Conservation (phyloP, 768 basidiomycete species). For the Pleurotus eryngii region DNA sequence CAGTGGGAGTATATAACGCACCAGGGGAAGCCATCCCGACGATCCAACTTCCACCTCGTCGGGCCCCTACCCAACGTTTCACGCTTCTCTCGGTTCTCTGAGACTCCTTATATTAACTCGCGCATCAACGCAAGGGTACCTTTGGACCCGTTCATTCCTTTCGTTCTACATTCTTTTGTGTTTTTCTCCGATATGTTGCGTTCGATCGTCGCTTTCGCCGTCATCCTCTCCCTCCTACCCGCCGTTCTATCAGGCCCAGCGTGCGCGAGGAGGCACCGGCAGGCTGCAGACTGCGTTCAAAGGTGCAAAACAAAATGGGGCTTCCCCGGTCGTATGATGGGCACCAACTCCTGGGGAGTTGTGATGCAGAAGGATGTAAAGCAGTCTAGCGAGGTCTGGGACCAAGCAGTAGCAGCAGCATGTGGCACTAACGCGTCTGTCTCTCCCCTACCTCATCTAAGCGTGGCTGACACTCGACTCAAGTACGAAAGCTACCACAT, state of each 20-base stretch:
- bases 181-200: conserved; percentile 17
- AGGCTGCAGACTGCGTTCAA: conserved; percentile 32
- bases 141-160: conserved; percentile 22
- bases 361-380: conserved; percentile 36
- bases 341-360: conserved; percentile 53
- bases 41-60: background rate
- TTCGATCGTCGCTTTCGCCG: conserved; percentile 28
- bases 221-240: conserved; percentile 33
- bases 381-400: conserved; percentile 25
- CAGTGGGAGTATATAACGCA: conserved; percentile 1
- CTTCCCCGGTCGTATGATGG: conserved; percentile 46
- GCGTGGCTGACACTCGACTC: background rate
- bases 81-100: conserved; percentile 9
- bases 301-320: conserved; percentile 43
- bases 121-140: conserved; percentile 11
- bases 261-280: conserved; percentile 35
- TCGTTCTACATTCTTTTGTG: conserved; percentile 14
- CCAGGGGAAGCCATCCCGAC: background rate
- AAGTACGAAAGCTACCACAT: conserved; percentile 1
- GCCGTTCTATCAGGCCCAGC: conserved; percentile 43
- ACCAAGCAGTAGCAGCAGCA: conserved; percentile 36
- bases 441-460: background rate
- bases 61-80: background rate
- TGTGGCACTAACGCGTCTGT: conserved; percentile 32
- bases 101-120: conserved; percentile 6